Evolutionary conservation across 495 filamentous ascomycete species (phyloP).

Genomic region (Cladorrhinum samala): DNA sequence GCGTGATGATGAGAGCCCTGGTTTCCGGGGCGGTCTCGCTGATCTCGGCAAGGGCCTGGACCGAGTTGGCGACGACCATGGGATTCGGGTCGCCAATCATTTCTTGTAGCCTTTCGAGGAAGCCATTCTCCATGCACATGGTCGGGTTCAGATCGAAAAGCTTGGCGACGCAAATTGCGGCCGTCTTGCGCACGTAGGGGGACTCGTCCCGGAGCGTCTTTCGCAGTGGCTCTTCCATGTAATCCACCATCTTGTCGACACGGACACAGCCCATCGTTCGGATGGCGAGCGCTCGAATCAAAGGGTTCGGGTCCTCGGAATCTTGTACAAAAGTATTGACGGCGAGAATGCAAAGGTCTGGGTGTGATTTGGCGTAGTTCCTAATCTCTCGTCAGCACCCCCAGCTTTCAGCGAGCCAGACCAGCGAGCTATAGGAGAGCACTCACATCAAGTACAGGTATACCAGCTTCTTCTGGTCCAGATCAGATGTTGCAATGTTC

Average conservation of each 20-base stretch:
- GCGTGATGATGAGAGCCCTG: constrained; percentile 72
- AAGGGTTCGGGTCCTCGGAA: constrained; percentile 95
- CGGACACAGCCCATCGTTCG: constrained; percentile 99
- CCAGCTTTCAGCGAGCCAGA: not conserved
- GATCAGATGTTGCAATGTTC: constrained; percentile 90
- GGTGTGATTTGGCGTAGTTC: constrained; percentile 99
- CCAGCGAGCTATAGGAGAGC: not conserved
- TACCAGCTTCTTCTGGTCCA: constrained; percentile 99
- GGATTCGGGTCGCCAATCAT: constrained; percentile 96
- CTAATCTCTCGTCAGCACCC: constrained; percentile 41
- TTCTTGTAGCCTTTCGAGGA: constrained; percentile 92
- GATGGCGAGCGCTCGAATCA: constrained; percentile 91
- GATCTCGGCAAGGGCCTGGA: constrained; percentile 91
- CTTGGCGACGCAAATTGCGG: constrained; percentile 96
- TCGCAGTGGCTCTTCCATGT: constrained; percentile 96
- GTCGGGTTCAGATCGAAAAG: constrained; percentile 89
- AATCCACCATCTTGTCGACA: constrained; percentile 99
- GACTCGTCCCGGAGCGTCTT: constrained; percentile 97
- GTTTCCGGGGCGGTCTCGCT: constrained; percentile 85
- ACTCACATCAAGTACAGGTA: constrained; percentile 96
- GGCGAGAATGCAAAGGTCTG: constrained; percentile 96
- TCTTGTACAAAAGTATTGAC: constrained; percentile 99
- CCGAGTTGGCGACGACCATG: constrained; percentile 97
- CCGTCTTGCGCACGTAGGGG: constrained; percentile 96
- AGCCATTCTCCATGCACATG: constrained; percentile 94